Evolutionary conservation across 805 yeast species (phyloP), one percentile per base, ranked within the genome.

Genomic region (Metschnikowia kunwiensis): DNA sequence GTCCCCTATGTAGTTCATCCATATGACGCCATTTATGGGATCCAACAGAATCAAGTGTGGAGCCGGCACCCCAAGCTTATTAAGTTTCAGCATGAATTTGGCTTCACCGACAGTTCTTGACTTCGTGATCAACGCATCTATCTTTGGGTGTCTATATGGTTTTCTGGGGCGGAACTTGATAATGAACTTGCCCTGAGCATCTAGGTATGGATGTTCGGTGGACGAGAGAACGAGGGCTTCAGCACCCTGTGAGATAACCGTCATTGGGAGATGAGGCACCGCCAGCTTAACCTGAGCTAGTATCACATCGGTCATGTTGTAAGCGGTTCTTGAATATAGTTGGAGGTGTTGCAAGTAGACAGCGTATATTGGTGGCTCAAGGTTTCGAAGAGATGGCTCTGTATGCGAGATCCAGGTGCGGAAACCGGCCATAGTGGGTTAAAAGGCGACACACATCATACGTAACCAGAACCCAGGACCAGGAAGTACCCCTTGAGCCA

Each of bases 141-240:
- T 75, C 24, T 72, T 72, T 4, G 87, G 87, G 51, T 93, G 96
- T 54, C 98, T 72, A 55, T 93, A 93, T n/a, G 82, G 78, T 55
- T 93, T 93, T 16, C 80, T 75, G 1, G 98, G 97, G 46, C 98
- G 73, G 58, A 74, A 89, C 58, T 93, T 93, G 43, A 87, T 69
- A 24, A 91, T 80, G 56, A 69, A 82, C 5, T 42, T 40, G 1
- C 47, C 19, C 24, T 38, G 23, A 8, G 32, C 16, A 10, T 23
- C 29, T 23, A 13, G 24, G 53, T 82, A 87, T 17, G 95, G 95
- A 57, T 87, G 95, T 2, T 55, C 54, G 1, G 57, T 41, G 0
- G 91, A 72, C 9, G 66, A 55, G 57, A 84, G 85, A 2, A 86
- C 88, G 8, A 86, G 69, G 0, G 95, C 95, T 57, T 87, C 96